Evolutionary conservation across 108 stramenopile genomes (phyloP).

Genomic region (Nitzschia putrida): DNA sequence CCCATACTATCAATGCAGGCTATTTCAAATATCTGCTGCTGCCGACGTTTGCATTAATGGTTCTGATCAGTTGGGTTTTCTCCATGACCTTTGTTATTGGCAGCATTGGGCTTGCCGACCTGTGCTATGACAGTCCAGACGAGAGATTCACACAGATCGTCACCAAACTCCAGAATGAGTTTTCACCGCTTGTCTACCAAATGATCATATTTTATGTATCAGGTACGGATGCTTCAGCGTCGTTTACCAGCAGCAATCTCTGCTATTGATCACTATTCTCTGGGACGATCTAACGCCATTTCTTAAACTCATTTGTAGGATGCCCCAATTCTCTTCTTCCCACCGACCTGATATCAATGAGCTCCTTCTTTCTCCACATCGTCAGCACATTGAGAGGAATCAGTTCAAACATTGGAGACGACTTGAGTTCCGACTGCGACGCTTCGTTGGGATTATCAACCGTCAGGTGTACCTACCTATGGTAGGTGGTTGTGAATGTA

Average conservation of each 20-base stretch:
- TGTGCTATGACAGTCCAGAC: conserved; percentile 8
- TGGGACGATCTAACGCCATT: too few species aligned
- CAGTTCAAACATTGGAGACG: too few species aligned
- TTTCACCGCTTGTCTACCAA: not conserved
- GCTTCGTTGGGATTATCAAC: too few species aligned
- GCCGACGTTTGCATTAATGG: not conserved
- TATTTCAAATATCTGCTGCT: not conserved
- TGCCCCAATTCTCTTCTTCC: too few species aligned
- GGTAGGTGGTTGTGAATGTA: too few species aligned
- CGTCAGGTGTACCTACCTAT: too few species aligned
- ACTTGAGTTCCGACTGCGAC: too few species aligned
- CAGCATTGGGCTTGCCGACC: conserved; percentile 1
- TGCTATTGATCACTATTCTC: not conserved
- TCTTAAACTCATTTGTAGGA: too few species aligned
- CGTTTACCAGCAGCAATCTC: not conserved
- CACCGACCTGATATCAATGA: too few species aligned
- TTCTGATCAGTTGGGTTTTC: conserved; percentile 2
- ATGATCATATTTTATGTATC: conserved; percentile 6
- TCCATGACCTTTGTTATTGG: conserved; percentile 1
- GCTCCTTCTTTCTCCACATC: too few species aligned
- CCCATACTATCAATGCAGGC: not conserved
- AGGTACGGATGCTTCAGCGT: conserved; percentile 1
- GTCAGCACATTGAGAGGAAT: too few species aligned
- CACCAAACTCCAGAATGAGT: not conserved
- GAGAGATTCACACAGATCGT: not conserved